These are phyloP conservation scores for Colletotrichum truncatum DNA, from an alignment of 2,329 filamentous ascomycete species.

Conservation along the genomic window DNA sequence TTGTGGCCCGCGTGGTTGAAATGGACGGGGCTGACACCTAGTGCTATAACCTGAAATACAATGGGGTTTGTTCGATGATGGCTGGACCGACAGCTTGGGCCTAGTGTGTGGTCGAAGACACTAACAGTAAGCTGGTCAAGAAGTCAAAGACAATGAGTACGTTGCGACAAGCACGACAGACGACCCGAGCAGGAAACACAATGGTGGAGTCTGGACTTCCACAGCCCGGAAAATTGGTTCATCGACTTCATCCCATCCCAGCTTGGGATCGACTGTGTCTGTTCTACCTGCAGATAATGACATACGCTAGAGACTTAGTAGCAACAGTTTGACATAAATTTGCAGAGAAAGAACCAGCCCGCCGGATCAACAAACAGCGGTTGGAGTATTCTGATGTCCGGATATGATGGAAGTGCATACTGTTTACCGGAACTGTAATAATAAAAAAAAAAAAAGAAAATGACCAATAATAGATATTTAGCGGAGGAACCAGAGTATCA, in stretches of 20 bases:
- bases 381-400: too few relatives aligned
- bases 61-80: constrained; percentile 1
- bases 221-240: not conserved
- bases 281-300: not conserved
- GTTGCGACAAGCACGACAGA: not conserved
- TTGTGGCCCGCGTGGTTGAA: not conserved
- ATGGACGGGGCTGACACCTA: not conserved
- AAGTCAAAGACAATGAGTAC: not conserved
- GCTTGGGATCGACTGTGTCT: not conserved
- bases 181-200: not conserved
- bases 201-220: not conserved
- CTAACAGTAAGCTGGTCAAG: not conserved
- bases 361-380: too few relatives aligned
- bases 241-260: not conserved
- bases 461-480: not conserved
- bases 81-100: not conserved
- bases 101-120: too few relatives aligned
- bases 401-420: too few relatives aligned
- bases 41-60: constrained; percentile 1
- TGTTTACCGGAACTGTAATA: too few relatives aligned
- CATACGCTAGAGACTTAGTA: too few relatives aligned
- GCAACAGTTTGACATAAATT: too few relatives aligned
- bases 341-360: too few relatives aligned
- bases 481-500: not conserved
- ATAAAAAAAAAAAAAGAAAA: too few relatives aligned